These are phyloP conservation scores for Solanum microdontum DNA, from an alignment of 257 asterid genomes.

Conservation along the genomic window DNA sequence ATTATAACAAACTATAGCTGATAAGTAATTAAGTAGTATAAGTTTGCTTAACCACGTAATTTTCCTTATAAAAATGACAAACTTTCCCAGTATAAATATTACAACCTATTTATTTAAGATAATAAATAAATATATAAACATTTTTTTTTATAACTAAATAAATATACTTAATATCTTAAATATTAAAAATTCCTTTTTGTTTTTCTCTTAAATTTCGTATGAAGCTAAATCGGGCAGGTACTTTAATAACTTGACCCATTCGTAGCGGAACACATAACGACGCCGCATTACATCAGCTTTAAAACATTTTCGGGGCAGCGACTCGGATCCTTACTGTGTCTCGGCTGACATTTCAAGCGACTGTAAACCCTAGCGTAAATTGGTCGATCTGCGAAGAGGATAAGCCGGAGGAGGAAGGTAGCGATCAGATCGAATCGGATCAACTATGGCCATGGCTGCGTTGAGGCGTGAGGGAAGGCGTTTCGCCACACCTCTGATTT, in stretches of 20 bases:
- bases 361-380: background rate
- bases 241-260: background rate
- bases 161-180: background rate
- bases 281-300: background rate
- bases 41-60: too few species aligned
- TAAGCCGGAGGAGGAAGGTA: background rate
- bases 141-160: background rate
- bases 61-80: too few species aligned
- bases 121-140: too few species aligned
- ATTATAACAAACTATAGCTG: too few species aligned
- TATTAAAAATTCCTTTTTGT: background rate
- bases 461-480: conserved; percentile 93
- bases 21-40: too few species aligned
- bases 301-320: background rate
- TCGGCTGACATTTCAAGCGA: background rate
- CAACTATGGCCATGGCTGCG: conserved; percentile 77
- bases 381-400: background rate
- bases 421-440: conserved; percentile 2
- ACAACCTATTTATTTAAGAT: too few species aligned
- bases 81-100: too few species aligned
- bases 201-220: background rate
- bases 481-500: conserved; percentile 53
- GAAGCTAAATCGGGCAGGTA: background rate
- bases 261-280: background rate
- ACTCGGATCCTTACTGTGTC: background rate